phyloP scores from a whole-genome alignment of 176 grass and related monocot species.

The Luzula sylvatica region DNA sequence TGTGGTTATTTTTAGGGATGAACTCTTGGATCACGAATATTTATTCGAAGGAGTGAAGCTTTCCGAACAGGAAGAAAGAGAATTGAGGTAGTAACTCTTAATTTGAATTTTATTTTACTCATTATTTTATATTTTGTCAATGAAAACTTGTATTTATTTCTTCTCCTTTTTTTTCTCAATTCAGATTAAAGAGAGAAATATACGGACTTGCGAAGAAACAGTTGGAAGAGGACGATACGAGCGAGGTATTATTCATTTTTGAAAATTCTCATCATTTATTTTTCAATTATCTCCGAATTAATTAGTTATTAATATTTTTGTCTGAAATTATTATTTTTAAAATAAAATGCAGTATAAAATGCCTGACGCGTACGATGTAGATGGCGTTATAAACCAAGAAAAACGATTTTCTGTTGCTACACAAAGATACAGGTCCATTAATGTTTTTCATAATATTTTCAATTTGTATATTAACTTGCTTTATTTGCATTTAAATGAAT shows the following conservation, averaged over 20 bases:
- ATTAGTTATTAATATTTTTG: conserved; percentile 4
- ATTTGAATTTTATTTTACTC: no score
- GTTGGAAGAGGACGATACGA: conserved; percentile 36
- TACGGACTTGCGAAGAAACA: conserved; percentile 70
- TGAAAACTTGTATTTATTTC: no score
- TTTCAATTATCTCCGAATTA: neutral
- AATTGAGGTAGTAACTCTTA: conserved; percentile 40
- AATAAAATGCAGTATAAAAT: conserved; percentile 63
- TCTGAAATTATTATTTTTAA: neutral
- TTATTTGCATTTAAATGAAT: neutral
- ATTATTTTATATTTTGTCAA: no score
- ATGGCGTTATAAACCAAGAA: conserved; percentile 81
- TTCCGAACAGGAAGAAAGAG: conserved; percentile 67
- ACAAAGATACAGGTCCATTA: conserved; percentile 57
- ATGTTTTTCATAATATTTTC: neutral
- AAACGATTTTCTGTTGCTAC: conserved; percentile 87
- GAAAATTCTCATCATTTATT: neutral
- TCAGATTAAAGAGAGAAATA: conserved; percentile 71
- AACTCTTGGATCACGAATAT: conserved; percentile 85
- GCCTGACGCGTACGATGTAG: conserved; percentile 92
- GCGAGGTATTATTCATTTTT: conserved; percentile 44
- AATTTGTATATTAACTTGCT: no score
- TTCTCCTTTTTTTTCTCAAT: conserved; percentile 23
- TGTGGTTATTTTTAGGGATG: conserved; percentile 42
- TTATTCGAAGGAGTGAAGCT: conserved; percentile 76